Evolutionary conservation across 306 rosid genomes (phyloP).

Genomic region (Quercus robur): DNA sequence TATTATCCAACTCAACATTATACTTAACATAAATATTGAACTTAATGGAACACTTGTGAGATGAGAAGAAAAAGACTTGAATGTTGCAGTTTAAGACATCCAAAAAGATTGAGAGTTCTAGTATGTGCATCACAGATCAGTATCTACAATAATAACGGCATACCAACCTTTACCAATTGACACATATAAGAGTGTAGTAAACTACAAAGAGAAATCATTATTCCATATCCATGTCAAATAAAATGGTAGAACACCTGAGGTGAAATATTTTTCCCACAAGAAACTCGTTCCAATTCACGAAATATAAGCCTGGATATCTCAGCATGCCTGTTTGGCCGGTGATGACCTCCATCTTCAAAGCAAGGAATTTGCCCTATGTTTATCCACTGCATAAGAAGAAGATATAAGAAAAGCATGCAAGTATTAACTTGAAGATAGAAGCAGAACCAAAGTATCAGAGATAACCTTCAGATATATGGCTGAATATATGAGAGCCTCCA

Average conservation of each 20-base stretch:
- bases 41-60: neutral
- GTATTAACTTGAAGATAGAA: constrained; percentile 1
- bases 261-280: constrained; percentile 60
- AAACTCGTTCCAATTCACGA: constrained; percentile 71
- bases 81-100: neutral
- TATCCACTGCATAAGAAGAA: constrained; percentile 81
- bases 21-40: neutral
- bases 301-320: constrained; percentile 95
- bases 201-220: constrained; percentile 1
- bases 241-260: constrained; percentile 56
- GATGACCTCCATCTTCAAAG: constrained; percentile 97
- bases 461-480: constrained; percentile 92
- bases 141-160: neutral
- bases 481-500: constrained; percentile 79
- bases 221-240: constrained; percentile 15
- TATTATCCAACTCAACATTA: neutral
- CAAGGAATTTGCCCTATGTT: constrained; percentile 97
- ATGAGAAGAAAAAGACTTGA: neutral
- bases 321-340: constrained; percentile 94
- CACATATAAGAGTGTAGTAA: neutral
- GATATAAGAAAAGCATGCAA: constrained; percentile 22
- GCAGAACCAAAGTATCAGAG: constrained; percentile 4
- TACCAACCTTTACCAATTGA: neutral
- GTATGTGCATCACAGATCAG: neutral
- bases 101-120: neutral